These are phyloP conservation scores for Phytomonas serpens DNA, from an alignment of 208 protist species.

Conservation along the genomic window DNA sequence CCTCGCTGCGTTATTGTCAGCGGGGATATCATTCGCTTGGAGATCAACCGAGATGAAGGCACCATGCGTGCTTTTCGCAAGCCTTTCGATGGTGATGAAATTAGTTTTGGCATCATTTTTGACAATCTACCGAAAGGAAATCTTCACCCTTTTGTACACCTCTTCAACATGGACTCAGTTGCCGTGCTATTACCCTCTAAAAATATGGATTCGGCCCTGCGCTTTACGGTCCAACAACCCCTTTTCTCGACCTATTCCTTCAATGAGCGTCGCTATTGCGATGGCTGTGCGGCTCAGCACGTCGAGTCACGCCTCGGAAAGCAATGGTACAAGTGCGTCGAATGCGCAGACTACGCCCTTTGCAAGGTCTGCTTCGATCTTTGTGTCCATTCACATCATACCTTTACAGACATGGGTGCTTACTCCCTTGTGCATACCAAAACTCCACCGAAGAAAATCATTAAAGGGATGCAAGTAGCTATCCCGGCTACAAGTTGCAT, in stretches of 20 bases:
- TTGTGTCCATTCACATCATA: conserved; percentile 78
- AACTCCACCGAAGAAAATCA: conserved; percentile 30
- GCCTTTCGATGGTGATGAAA: conserved; percentile 67
- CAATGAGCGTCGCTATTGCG: conserved; percentile 54
- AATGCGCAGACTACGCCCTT: conserved; percentile 83
- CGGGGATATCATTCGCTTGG: conserved; percentile 77
- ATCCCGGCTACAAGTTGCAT: conserved; percentile 48
- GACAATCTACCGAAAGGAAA: conserved; percentile 60
- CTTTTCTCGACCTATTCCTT: conserved; percentile 44
- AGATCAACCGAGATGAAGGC: conserved; percentile 63
- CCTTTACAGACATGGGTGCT: conserved; percentile 78
- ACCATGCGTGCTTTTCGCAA: conserved; percentile 83
- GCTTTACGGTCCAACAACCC: conserved; percentile 65
- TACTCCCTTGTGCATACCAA: conserved; percentile 43
- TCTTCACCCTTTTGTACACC: conserved; percentile 80
- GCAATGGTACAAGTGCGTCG: conserved; percentile 87
- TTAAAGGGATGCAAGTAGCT: conserved; percentile 59
- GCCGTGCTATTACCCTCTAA: conserved; percentile 75
- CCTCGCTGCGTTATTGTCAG: conserved; percentile 84
- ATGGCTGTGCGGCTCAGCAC: conserved; percentile 58
- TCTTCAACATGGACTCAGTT: conserved; percentile 87
- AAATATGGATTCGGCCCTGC: conserved; percentile 32
- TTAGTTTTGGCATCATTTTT: conserved; percentile 68
- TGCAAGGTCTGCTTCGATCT: conserved; percentile 71
- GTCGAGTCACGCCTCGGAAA: conserved; percentile 33